Evolutionary conservation across 306 rosid species (phyloP).

Genomic region (Ochetophila trinervis): DNA sequence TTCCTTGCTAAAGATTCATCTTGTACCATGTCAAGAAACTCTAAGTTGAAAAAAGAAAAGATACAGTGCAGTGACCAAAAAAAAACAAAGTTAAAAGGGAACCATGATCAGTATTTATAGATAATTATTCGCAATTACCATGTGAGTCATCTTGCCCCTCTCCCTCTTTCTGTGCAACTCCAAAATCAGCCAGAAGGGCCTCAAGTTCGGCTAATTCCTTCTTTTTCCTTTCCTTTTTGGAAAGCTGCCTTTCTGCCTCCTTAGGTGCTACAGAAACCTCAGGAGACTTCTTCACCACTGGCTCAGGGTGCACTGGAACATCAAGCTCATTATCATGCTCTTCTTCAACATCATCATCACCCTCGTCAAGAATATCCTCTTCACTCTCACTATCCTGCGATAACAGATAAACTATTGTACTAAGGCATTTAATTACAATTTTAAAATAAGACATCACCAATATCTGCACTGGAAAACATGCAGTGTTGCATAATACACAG

Average conservation of each 20-base stretch:
- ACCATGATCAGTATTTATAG: neutral
- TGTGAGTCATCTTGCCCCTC: slow-evolving; percentile 60
- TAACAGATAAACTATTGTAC: no score
- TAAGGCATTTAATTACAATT: no score
- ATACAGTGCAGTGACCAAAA: neutral
- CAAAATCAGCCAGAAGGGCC: slow-evolving; percentile 91
- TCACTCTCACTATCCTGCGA: slow-evolving; percentile 78
- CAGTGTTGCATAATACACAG: no score
- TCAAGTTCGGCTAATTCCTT: slow-evolving; percentile 97
- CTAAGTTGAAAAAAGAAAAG: neutral
- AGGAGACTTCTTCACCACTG: slow-evolving; percentile 46
- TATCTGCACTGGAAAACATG: no score
- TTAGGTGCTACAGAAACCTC: slow-evolving; percentile 56
- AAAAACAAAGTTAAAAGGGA: neutral
- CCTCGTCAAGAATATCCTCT: slow-evolving; percentile 84
- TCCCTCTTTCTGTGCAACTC: slow-evolving; percentile 56
- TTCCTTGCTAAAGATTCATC: neutral
- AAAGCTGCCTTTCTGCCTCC: slow-evolving; percentile 82
- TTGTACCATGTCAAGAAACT: neutral
- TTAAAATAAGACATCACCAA: no score
- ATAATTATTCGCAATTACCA: slow-evolving; percentile 43
- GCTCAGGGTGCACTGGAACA: slow-evolving; percentile 44
- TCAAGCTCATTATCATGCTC: slow-evolving; percentile 72
- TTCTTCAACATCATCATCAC: slow-evolving; percentile 84
- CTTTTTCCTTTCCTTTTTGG: slow-evolving; percentile 88